Percentiles rank a stretch among this genome's conserved stretches.
Conservation (phyloP, 2,329 filamentous ascomycete species). For the Paraphoma chrysanthemicola region DNA sequence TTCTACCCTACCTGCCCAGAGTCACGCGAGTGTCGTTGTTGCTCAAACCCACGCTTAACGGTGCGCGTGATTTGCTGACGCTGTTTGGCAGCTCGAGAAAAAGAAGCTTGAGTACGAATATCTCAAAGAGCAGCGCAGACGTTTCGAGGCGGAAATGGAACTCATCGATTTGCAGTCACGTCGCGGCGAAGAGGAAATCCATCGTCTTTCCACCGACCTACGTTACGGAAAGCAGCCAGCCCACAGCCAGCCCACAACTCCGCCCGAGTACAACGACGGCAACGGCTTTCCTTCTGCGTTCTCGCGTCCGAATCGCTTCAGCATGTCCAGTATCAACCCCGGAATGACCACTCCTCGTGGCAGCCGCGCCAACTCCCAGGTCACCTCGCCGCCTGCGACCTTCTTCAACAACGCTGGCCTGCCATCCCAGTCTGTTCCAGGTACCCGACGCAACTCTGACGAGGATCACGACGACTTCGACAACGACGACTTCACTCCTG, state of each 20-base stretch:
- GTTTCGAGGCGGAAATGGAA: slow-evolving; percentile 92
- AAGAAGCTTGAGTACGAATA: slow-evolving; percentile 93
- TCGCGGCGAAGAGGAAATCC: slow-evolving; percentile 81
- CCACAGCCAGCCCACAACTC: slow-evolving; percentile 94
- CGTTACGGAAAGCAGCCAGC: slow-evolving; percentile 64
- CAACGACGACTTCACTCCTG: slow-evolving; percentile 66
- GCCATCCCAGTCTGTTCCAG: slow-evolving; percentile 84
- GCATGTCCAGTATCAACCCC: slow-evolving; percentile 78
- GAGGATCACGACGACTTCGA: slow-evolving; percentile 86
- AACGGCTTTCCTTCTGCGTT: slow-evolving; percentile 80
- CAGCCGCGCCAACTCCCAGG: slow-evolving; percentile 77
- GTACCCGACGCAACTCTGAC: slow-evolving; percentile 84
- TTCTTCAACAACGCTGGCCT: slow-evolving; percentile 66
- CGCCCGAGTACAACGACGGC: slow-evolving; percentile 86
- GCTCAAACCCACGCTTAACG: slow-evolving; percentile 18
- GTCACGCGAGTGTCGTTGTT: slow-evolving; percentile 19
- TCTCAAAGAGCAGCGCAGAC: slow-evolving; percentile 84
- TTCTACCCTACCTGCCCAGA: slow-evolving; percentile 12
- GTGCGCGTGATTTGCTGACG: slow-evolving; percentile 35
- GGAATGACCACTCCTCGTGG: slow-evolving; percentile 71
- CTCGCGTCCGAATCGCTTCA: slow-evolving; percentile 86
- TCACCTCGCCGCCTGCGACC: slow-evolving; percentile 72
- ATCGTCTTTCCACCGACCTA: slow-evolving; percentile 83
- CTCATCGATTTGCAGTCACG: slow-evolving; percentile 85
- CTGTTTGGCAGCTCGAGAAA: slow-evolving; percentile 76